Conservation (phyloP, 108 stramenopile genomes). For the Mayamaea pseudoterrestris region DNA sequence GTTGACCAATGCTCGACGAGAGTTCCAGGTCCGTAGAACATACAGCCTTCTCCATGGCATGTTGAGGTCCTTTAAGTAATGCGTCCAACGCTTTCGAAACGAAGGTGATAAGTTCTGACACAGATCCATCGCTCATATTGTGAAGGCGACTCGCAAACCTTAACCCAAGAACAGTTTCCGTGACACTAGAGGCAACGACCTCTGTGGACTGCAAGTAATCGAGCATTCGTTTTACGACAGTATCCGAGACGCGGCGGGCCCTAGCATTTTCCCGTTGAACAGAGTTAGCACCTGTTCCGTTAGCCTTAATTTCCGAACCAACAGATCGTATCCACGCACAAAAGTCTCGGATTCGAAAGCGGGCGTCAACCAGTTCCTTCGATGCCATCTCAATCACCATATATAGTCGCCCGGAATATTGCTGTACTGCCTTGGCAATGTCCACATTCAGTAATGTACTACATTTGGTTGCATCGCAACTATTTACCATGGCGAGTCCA, state of each 20-base stretch:
- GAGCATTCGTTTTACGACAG: conserved; percentile 39
- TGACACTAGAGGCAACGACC: too few relatives aligned
- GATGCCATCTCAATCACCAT: conserved; percentile 32
- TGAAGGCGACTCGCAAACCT: too few relatives aligned
- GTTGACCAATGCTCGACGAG: too few relatives aligned
- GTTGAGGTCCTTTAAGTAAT: too few relatives aligned
- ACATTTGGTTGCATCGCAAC: background rate
- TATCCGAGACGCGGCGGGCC: conserved; percentile 53
- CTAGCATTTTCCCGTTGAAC: conserved; percentile 61
- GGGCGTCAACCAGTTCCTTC: conserved; percentile 36
- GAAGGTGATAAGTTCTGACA: too few relatives aligned
- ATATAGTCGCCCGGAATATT: conserved; percentile 21
- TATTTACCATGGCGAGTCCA: conserved; percentile 36
- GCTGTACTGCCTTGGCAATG: conserved; percentile 12
- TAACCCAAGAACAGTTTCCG: too few relatives aligned
- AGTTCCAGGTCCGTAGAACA: too few relatives aligned
- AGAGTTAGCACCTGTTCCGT: conserved; percentile 59
- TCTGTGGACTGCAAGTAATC: too few relatives aligned
- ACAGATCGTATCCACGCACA: conserved; percentile 55
- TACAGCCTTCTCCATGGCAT: too few relatives aligned
- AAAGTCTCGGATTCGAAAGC: conserved; percentile 51
- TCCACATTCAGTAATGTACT: background rate
- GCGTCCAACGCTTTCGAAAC: too few relatives aligned
- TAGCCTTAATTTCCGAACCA: conserved; percentile 62
- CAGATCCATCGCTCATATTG: too few relatives aligned